Conservation (phyloP, 2,329 filamentous ascomycete genomes). For the Colletotrichum gigasporum region DNA sequence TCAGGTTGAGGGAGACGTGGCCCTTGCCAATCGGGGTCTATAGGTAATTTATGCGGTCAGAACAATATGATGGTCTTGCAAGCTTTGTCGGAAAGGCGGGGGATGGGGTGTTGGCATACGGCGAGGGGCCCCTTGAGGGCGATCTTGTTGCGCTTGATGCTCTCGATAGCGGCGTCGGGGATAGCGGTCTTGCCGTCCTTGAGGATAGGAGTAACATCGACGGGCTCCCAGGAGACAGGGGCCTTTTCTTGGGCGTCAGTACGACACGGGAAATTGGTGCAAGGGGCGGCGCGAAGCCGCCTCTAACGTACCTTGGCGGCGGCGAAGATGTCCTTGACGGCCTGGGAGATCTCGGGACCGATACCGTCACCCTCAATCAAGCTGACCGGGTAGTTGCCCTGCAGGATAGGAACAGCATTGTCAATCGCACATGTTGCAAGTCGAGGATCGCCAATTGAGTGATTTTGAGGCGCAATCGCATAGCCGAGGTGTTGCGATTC, state of each 20-base stretch:
- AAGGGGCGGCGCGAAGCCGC: neutral
- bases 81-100: neutral
- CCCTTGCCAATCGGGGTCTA: conserved; percentile 79
- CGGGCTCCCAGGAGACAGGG: conserved; percentile 95
- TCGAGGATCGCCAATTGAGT: conserved; percentile 43
- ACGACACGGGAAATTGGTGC: neutral
- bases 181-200: conserved; percentile 97
- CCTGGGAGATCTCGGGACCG: conserved; percentile 96
- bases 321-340: conserved; percentile 98
- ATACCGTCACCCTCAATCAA: conserved; percentile 99
- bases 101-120: conserved; percentile 60
- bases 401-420: conserved; percentile 37
- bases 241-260: conserved; percentile 61
- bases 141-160: conserved; percentile 94
- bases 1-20: conserved; percentile 98
- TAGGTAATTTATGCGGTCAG: conserved; percentile 31
- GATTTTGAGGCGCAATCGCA: conserved; percentile 43
- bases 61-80: neutral
- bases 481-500: conserved; percentile 10
- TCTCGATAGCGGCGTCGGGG: conserved; percentile 90
- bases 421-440: neutral
- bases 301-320: conserved; percentile 80
- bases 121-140: conserved; percentile 98
- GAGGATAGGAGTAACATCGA: conserved; percentile 93
- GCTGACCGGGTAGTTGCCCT: conserved; percentile 96